These are phyloP conservation scores for Dothistroma pini DNA, from an alignment of 2,329 filamentous ascomycete species.

Conservation along the genomic window DNA sequence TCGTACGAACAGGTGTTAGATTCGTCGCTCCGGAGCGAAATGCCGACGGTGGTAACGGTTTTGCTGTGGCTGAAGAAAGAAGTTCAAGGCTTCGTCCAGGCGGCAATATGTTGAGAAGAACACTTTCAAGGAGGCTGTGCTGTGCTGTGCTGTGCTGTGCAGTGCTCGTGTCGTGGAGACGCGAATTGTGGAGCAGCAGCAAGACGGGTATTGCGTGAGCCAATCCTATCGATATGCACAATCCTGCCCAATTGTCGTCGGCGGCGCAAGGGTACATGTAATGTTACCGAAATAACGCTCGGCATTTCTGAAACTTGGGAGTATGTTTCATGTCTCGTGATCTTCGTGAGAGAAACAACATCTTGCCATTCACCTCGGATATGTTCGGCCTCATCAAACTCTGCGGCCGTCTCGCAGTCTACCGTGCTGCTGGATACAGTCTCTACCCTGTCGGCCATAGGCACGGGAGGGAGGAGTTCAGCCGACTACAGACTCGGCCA, in stretches of 20 bases:
- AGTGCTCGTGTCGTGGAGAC: background rate
- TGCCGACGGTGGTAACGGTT: background rate
- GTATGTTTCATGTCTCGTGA: too few species aligned
- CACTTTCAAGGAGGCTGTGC: background rate
- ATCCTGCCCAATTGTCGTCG: background rate
- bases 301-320: background rate
- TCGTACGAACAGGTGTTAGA: background rate
- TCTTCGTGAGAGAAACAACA: background rate
- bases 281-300: background rate
- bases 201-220: background rate
- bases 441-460: conserved; percentile 1
- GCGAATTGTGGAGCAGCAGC: background rate
- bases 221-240: background rate
- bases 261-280: background rate
- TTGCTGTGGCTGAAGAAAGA: too few species aligned
- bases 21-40: background rate
- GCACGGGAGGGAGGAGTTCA: background rate
- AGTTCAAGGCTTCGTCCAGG: background rate
- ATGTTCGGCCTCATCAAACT: conserved; percentile 1
- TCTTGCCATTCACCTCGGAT: background rate
- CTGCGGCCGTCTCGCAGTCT: conserved; percentile 1
- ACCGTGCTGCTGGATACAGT: background rate
- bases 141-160: too few species aligned
- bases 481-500: background rate
- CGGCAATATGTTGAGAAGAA: background rate